These are phyloP conservation scores for Taiozyma sp. DNA, from an alignment of 1,139 yeast species.

Conservation along the genomic window DNA sequence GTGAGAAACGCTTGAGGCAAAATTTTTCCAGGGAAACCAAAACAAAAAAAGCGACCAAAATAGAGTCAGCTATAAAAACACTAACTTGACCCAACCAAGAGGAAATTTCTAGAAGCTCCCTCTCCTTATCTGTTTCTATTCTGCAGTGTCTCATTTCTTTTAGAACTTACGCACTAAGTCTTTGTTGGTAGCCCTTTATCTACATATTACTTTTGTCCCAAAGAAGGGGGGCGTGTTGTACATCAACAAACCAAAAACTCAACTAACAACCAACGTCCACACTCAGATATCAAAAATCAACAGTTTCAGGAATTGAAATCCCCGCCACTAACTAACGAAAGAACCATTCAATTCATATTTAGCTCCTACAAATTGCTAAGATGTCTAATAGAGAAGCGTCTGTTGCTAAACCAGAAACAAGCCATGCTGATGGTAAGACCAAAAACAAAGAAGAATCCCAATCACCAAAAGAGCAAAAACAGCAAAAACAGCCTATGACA, in stretches of 20 bases:
- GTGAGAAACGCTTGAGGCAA: neutral
- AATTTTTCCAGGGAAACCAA: neutral
- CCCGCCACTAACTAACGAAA: neutral
- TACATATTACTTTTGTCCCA: neutral
- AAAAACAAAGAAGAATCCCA: neutral
- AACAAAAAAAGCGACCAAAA: neutral
- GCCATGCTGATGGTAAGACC: neutral
- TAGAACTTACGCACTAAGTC: neutral
- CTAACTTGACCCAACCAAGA: neutral
- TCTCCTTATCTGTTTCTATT: neutral
- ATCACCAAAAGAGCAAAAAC: neutral
- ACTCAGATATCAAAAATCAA: neutral
- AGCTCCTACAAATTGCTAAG: neutral
- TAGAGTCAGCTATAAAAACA: neutral
- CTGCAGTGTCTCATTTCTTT: neutral
- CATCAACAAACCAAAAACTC: neutral
- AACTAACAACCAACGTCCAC: neutral
- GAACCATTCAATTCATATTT: neutral
- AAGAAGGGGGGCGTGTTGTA: neutral
- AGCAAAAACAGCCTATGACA: neutral
- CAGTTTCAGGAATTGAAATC: neutral
- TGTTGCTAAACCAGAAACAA: neutral
- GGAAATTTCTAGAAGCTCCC: neutral
- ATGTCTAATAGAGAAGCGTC: neutral
- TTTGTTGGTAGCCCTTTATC: neutral